Conservation (phyloP, 257 asterid species). For the Jacaranda mimosifolia region DNA sequence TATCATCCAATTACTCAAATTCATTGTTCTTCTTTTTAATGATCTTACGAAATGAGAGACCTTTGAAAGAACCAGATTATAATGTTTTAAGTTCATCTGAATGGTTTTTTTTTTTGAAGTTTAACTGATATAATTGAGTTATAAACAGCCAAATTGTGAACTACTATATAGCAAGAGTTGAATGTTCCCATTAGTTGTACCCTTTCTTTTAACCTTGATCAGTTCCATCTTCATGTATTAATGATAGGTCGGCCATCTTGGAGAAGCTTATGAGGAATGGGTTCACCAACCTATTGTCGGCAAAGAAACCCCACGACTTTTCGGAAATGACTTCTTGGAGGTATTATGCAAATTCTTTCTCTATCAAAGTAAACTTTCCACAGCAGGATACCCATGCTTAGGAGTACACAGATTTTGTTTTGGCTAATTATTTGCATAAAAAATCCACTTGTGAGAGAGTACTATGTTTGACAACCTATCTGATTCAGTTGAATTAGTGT, state of each 20-base stretch:
- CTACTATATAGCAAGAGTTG: background rate
- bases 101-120: background rate
- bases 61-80: background rate
- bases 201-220: background rate
- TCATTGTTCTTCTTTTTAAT: background rate
- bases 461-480: background rate
- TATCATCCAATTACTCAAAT: background rate
- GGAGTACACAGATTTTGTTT: background rate
- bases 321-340: slow-evolving; percentile 59
- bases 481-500: slow-evolving; percentile 7
- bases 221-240: slow-evolving; percentile 26
- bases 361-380: background rate
- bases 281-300: slow-evolving; percentile 74
- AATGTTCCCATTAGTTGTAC: background rate
- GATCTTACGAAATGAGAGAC: background rate
- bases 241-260: slow-evolving; percentile 84
- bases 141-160: background rate
- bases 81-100: slow-evolving; percentile 11
- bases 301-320: slow-evolving; percentile 73
- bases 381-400: background rate
- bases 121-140: background rate
- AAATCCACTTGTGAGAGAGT: background rate
- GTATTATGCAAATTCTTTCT: slow-evolving; percentile 38
- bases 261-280: slow-evolving; percentile 81
- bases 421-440: background rate